phyloP scores from a whole-genome alignment of 1,139 yeast species.

The Candida freyschussii region DNA sequence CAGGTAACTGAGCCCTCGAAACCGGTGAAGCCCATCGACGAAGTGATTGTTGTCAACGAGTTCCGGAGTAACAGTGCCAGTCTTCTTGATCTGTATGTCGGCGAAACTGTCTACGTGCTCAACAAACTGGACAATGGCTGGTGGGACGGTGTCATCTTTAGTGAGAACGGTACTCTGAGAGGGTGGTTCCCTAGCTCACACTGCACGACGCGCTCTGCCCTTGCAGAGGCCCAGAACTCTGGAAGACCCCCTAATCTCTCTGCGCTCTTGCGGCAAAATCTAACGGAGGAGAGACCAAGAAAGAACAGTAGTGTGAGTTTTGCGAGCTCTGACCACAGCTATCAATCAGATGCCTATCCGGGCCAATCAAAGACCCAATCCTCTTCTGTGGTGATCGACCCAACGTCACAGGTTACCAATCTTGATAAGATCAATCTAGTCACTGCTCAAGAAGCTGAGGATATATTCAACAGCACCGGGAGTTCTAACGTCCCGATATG shows the following conservation, averaged over 20 bases:
- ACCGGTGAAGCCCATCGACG: constrained; percentile 23
- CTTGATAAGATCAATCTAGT: constrained; percentile 25
- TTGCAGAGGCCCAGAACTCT: constrained; percentile 5
- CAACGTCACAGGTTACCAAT: constrained; percentile 3
- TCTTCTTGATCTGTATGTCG: constrained; percentile 23
- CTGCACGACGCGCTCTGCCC: constrained; percentile 31
- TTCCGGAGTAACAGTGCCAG: constrained; percentile 19
- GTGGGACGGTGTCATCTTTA: constrained; percentile 68
- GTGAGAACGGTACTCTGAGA: constrained; percentile 34
- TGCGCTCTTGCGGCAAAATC: constrained; percentile 18
- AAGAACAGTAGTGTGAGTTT: constrained; percentile 23
- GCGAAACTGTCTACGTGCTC: constrained; percentile 33
- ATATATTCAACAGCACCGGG: constrained; percentile 28
- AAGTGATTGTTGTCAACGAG: constrained; percentile 22
- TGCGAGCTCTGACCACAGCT: constrained; percentile 20
- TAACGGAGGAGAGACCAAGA: constrained; percentile 16
- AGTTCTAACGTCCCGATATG: constrained; percentile 34
- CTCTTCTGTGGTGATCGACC: constrained; percentile 2
- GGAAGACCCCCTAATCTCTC: too few relatives aligned
- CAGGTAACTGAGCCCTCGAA: too few relatives aligned
- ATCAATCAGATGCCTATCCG: too few relatives aligned
- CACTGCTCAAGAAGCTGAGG: constrained; percentile 32
- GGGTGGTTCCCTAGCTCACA: constrained; percentile 77
- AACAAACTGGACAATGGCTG: constrained; percentile 55
- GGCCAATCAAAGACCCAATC: constrained; percentile 3